Percentiles rank a stretch among this genome's conserved stretches.
These are phyloP conservation scores for Solanum dulcamara DNA, from an alignment of 257 asterid genomes.

Conservation along the genomic window DNA sequence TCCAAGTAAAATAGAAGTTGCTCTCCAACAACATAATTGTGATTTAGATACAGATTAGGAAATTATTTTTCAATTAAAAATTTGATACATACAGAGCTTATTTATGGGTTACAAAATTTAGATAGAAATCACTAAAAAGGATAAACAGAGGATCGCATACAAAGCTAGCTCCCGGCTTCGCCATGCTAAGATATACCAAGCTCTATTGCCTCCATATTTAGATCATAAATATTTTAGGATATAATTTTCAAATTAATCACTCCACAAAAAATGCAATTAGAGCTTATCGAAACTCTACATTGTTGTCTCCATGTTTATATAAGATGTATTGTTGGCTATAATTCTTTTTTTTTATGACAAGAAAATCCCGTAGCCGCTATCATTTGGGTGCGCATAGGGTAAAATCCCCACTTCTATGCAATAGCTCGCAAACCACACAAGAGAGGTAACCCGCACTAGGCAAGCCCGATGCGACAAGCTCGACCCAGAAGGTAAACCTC, in stretches of 20 bases:
- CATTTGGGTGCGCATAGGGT: no score
- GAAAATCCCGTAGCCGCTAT: no score
- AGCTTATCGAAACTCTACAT: neutral
- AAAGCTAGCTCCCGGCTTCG: neutral
- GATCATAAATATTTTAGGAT: neutral
- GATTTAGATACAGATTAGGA: neutral
- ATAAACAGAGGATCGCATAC: neutral
- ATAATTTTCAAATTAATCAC: neutral
- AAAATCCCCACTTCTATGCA: no score
- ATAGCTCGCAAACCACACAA: no score
- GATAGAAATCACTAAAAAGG: neutral
- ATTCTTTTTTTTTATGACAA: no score
- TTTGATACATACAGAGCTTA: neutral
- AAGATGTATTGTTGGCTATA: neutral
- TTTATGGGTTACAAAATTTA: neutral
- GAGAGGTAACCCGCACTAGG: no score
- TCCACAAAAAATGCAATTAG: neutral
- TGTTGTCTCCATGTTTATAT: neutral
- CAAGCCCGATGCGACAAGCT: no score
- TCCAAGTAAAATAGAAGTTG: neutral
- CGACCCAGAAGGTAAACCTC: no score
- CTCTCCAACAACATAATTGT: neutral
- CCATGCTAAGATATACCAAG: neutral
- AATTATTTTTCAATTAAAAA: neutral
- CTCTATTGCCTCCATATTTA: neutral